Conservation (phyloP, 106 monocot species). For the Agapanthus africanus region DNA sequence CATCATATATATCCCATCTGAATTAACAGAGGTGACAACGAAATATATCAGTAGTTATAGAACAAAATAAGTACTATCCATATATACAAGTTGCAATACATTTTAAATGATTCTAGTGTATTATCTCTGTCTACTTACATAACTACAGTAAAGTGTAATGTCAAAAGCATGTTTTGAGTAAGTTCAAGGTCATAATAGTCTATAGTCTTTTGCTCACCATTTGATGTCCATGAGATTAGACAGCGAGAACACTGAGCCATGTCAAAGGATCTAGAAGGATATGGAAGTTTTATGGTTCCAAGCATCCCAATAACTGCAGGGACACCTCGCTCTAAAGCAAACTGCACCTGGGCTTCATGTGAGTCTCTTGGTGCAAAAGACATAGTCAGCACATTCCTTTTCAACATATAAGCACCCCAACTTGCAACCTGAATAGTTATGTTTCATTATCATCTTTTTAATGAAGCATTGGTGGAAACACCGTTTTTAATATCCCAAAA, state of each 20-base stretch:
- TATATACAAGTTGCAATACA: neutral
- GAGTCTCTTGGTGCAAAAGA: no score
- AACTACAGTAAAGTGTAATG: neutral
- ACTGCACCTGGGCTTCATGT: no score
- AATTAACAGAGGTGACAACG: neutral
- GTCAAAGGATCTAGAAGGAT: slow-evolving; percentile 47
- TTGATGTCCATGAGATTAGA: slow-evolving; percentile 50
- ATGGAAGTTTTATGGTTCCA: slow-evolving; percentile 57
- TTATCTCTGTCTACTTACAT: neutral
- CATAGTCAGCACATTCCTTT: no score
- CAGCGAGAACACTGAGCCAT: slow-evolving; percentile 71
- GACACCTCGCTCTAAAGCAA: slow-evolving; percentile 63
- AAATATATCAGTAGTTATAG: neutral
- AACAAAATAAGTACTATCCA: neutral
- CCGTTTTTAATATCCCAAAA: no score
- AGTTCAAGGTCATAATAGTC: neutral
- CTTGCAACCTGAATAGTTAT: no score
- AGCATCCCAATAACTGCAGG: slow-evolving; percentile 60
- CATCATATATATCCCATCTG: no score
- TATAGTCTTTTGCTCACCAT: slow-evolving; percentile 20
- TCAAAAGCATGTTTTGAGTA: neutral
- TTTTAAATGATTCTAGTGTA: neutral
- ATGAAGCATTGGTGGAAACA: no score
- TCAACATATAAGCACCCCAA: slow-evolving; percentile 49
- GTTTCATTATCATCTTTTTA: no score